These are phyloP conservation scores for Daldinia decipiens DNA, from an alignment of 495 filamentous ascomycete species.

Conservation along the genomic window DNA sequence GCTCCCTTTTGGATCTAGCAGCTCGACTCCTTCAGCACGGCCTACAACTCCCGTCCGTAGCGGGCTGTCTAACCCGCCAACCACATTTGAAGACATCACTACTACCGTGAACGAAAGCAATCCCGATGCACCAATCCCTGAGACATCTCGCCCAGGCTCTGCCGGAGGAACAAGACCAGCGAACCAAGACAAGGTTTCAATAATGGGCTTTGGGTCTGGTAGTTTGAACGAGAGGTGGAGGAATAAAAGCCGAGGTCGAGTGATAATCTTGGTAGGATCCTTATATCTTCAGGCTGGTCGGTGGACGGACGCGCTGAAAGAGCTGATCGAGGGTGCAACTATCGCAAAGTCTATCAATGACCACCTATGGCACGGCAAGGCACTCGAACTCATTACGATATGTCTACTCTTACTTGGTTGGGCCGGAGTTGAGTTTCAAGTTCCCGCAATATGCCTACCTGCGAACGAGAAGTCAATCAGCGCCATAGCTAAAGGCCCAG, in stretches of 20 bases:
- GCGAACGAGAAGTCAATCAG: slow-evolving; percentile 58
- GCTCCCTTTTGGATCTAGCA: slow-evolving; percentile 49
- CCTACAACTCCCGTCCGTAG: slow-evolving; percentile 65
- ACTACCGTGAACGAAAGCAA: slow-evolving; percentile 54
- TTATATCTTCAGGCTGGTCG: slow-evolving; percentile 88
- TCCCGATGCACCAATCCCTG: slow-evolving; percentile 48
- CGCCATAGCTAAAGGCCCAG: slow-evolving; percentile 58
- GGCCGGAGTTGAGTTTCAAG: slow-evolving; percentile 86
- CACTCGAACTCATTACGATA: slow-evolving; percentile 84
- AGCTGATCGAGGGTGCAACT: slow-evolving; percentile 81
- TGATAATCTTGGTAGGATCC: slow-evolving; percentile 82
- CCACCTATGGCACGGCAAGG: slow-evolving; percentile 96
- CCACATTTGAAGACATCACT: slow-evolving; percentile 77
- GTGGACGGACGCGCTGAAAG: slow-evolving; percentile 88
- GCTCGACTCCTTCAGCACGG: slow-evolving; percentile 61
- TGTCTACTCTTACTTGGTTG: slow-evolving; percentile 86
- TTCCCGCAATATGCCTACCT: slow-evolving; percentile 64
- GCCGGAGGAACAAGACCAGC: slow-evolving; percentile 56
- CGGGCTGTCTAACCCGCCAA: slow-evolving; percentile 66
- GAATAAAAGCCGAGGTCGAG: slow-evolving; percentile 83
- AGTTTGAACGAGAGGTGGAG: slow-evolving; percentile 77
- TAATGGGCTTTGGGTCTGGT: slow-evolving; percentile 83
- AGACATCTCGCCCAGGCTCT: slow-evolving; percentile 50
- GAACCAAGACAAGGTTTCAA: slow-evolving; percentile 81
- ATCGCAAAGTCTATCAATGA: slow-evolving; percentile 84